Evolutionary conservation across 208 protist species (phyloP), one percentile per base, ranked within the genome.

Genomic region (Leptomonas seymouri): DNA sequence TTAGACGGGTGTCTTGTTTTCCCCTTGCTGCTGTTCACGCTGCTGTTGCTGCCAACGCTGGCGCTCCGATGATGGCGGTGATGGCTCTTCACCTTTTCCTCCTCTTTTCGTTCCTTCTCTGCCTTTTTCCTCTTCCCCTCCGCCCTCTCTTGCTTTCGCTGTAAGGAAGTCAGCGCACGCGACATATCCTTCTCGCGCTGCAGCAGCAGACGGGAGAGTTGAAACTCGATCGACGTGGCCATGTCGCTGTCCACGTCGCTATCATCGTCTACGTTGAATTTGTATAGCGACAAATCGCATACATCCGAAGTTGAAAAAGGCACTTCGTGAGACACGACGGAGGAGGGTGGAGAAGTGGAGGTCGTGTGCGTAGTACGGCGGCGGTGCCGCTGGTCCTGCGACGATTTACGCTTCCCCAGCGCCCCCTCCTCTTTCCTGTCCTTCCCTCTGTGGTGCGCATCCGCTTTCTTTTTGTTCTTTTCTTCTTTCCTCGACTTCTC

Each of bases 141-240:
- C 11, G 15, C 46, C 14, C 30, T 39, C 18, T 62, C 30, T 44
- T 65, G 28, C n/a, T 21, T n/a, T 3, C 50, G 36, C 23, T 36
- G 27, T 46, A 59, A 25, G 2, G 39, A 20, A 3, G 31, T 39
- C 41, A 60, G 15, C 25, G 63, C 63, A 25, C 23, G 23, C 5
- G 63, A 68, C 16, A 59, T 50, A 6, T 48, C 50, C 53, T 20
- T n/a, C 42, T 76, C 71, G 7, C 63, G 71, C 48, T 55, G 56
- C 57, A 59, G 48, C 45, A 28, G 51, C 34, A 76, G 64, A 1
- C 71, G 71, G 12, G 71, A 71, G 0, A 76, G 63, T 42, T 76
- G 71, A 49, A 71, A 76, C 49, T 66, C 71, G 30, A 76, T 71
- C 20, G 71, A 76, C 8, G 63, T 76, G 42, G 71, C 34, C 39